Conservation (phyloP, 192 early-diverging fungal species). For the Mortierella alpina region DNA sequence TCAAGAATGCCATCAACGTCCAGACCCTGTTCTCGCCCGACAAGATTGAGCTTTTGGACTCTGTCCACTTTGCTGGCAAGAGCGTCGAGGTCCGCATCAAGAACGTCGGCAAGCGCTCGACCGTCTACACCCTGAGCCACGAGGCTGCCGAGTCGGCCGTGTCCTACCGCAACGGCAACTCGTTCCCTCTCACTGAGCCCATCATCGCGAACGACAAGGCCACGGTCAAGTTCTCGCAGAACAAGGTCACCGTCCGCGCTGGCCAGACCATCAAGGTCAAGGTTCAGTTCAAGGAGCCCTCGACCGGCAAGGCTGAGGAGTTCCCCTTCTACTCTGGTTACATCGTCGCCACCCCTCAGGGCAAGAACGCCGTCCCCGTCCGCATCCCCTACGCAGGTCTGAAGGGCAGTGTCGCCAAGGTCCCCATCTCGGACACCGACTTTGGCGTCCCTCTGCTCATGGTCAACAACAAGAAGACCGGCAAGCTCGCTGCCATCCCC, state of each 20-base stretch:
- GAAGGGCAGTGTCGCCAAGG: constrained; percentile 43
- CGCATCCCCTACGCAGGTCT: constrained; percentile 48
- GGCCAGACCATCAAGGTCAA: constrained; percentile 39
- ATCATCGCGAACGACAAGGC: constrained; percentile 49
- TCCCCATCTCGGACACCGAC: constrained; percentile 40
- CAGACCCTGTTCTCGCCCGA: constrained; percentile 66
- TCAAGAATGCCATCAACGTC: constrained; percentile 67
- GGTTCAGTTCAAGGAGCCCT: constrained; percentile 56
- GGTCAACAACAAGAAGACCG: constrained; percentile 5
- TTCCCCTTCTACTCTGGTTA: constrained; percentile 64
- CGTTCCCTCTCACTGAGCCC: constrained; percentile 47
- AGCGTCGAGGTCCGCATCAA: constrained; percentile 53
- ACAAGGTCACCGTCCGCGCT: constrained; percentile 36
- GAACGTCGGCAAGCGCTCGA: constrained; percentile 44
- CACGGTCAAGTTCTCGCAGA: constrained; percentile 40
- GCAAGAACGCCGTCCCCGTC: constrained; percentile 27
- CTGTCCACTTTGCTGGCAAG: constrained; percentile 44
- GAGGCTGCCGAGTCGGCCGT: constrained; percentile 46
- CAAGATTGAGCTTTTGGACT: constrained; percentile 65
- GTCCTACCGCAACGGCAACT: constrained; percentile 34
- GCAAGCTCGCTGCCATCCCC: neutral
- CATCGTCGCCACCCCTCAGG: constrained; percentile 48
- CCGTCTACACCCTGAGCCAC: constrained; percentile 49
- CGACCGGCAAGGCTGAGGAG: constrained; percentile 14
- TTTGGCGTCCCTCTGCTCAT: constrained; percentile 18